Percentiles rank a stretch among this genome's conserved stretches.
Conservation (phyloP, 257 asterid species). For the Coffea eugenioides region DNA sequence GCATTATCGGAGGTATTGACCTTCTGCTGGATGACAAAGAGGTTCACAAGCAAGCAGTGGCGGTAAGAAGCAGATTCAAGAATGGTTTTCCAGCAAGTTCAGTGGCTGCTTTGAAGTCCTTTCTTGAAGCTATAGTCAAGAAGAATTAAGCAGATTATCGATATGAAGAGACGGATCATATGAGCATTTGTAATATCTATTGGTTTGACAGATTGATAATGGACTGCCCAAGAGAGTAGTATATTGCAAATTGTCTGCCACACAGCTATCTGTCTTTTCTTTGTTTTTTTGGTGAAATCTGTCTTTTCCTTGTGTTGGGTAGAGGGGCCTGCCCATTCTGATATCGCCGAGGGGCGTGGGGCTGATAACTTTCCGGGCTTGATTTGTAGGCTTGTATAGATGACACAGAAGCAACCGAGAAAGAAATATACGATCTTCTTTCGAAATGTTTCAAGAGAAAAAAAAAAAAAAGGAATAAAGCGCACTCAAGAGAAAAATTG, state of each 20-base stretch:
- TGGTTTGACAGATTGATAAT: neutral
- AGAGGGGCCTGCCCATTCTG: neutral
- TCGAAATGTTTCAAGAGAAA: too few relatives aligned
- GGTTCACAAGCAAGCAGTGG: constrained; percentile 36
- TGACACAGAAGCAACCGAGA: too few relatives aligned
- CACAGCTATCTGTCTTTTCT: neutral
- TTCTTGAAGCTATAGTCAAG: constrained; percentile 17
- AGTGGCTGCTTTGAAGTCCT: constrained; percentile 42
- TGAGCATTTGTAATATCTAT: neutral
- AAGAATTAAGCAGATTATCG: neutral
- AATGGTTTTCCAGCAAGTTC: constrained; percentile 56
- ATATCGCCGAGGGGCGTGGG: neutral
- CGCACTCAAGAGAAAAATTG: too few relatives aligned
- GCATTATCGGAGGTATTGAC: constrained; percentile 46
- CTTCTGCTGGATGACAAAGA: constrained; percentile 49
- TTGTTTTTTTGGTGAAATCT: too few relatives aligned
- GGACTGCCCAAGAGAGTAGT: neutral
- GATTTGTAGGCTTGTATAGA: neutral
- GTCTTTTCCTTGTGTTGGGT: neutral
- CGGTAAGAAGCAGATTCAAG: constrained; percentile 33
- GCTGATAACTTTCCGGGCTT: neutral
- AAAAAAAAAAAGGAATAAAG: too few relatives aligned
- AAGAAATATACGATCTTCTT: neutral
- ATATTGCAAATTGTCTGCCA: neutral
- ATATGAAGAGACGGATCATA: neutral